Conservation (phyloP, 805 yeast genomes). For the Teunomyces gatunensis region DNA sequence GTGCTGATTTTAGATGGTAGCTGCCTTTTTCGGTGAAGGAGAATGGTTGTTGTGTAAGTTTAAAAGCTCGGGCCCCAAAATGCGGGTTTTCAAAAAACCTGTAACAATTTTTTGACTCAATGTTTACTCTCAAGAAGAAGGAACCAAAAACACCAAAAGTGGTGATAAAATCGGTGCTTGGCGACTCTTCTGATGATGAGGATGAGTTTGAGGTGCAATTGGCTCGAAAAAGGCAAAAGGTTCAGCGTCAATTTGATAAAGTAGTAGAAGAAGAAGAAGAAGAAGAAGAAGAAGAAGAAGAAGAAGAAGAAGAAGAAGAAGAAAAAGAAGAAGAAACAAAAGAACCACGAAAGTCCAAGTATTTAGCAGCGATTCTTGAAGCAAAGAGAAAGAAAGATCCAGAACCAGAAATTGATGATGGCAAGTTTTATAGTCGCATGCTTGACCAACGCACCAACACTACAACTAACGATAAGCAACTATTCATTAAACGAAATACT, state of each 20-base stretch:
- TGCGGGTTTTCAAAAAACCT: neutral
- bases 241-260: neutral
- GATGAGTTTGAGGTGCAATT: neutral
- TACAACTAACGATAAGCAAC: neutral
- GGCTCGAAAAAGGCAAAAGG: neutral
- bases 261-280: neutral
- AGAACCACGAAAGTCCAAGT: neutral
- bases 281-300: neutral
- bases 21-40: too few species aligned
- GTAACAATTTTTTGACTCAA: conserved; percentile 28
- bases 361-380: conserved; percentile 40
- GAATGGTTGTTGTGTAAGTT: neutral
- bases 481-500: too few species aligned
- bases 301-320: neutral
- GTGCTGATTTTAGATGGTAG: neutral
- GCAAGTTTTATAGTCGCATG: neutral
- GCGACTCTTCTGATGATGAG: neutral
- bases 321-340: neutral
- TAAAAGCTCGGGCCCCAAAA: neutral
- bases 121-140: conserved; percentile 22
- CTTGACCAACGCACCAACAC: neutral
- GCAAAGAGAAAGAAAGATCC: conserved; percentile 42
- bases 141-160: conserved; percentile 1
- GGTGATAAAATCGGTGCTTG: neutral
- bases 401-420: neutral